Base-by-base conservation (phyloP, 768 basidiomycete genomes). In the Leccinum obscurum region DNA sequence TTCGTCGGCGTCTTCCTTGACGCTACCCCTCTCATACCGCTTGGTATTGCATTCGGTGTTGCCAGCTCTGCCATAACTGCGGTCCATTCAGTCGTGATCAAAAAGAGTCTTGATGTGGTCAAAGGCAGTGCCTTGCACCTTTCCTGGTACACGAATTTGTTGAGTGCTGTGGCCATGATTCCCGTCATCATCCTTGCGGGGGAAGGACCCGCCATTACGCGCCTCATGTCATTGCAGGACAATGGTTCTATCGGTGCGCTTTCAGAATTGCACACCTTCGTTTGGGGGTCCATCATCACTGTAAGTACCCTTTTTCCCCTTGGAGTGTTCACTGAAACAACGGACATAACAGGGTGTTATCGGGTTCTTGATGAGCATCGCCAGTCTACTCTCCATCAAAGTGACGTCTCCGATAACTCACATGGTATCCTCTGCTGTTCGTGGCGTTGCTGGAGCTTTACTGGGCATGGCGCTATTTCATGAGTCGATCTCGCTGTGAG, bases 361-460 rank as follows among this genome's bases (percentile, higher is more conserved):
- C 55, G 95, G 95, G 10, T 98, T 97, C 82, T 77, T 95, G 66
- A 97, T 98, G 85, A 93, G 90, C 76, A 84, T 98, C 56, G 95
- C 95, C 10, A 93, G 92, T 63, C 78, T 95, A 62, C 81, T 98
- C 32, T 95, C 92, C 26, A 97, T 98, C 80, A 95, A 98, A 74
- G 91, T 98, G 62, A 98, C 95, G 8, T 96, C 94, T 1, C 95
- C 95, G 14, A 94, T 98, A 72, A 95, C 95, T 3, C 95, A 98
- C 74, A 98, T 98, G 95, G 79, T 97, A 28, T 95, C 93, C 4
- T 94, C 94, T 11, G 95, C 96, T 20, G 93, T 96, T 4, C 90
- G 95, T 56, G 95, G 96, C 17, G 95, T 98, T 28, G 87, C 93
- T 1, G 92, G 89, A n/a, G 92, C 93, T 5, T 71, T 95, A 50